These are phyloP conservation scores for Myxozyma nipponensis DNA, from an alignment of 805 yeast genomes.

Conservation along the genomic window DNA sequence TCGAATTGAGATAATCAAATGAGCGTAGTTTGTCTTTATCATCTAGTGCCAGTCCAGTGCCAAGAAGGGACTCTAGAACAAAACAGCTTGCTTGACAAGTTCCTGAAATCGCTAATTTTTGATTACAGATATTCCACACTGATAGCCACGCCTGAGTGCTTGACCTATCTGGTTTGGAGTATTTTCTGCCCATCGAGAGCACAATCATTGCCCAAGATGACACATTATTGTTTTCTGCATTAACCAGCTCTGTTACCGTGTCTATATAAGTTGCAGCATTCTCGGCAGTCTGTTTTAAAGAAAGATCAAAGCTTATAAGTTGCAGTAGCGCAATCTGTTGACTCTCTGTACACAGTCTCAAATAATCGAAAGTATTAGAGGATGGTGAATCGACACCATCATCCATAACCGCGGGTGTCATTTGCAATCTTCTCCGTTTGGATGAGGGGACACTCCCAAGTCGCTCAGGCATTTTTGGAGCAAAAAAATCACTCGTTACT, in stretches of 20 bases:
- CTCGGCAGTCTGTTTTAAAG: neutral
- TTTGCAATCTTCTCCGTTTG: too few species aligned
- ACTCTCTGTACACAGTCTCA: neutral
- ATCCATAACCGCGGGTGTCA: too few species aligned
- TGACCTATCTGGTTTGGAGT: too few species aligned
- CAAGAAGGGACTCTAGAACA: constrained; percentile 8
- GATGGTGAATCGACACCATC: too few species aligned
- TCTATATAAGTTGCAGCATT: neutral
- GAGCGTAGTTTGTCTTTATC: constrained; percentile 3
- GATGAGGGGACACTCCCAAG: too few species aligned
- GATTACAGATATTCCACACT: constrained; percentile 9
- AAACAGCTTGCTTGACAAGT: constrained; percentile 14
- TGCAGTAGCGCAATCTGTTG: constrained; percentile 9
- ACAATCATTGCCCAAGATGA: constrained; percentile 21
- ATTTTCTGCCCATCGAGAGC: neutral
- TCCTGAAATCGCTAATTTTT: constrained; percentile 4
- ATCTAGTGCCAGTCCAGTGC: neutral
- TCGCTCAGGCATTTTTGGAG: too few species aligned
- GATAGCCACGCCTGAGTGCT: constrained; percentile 15
- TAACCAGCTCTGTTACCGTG: neutral
- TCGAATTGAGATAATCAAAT: constrained; percentile 13
- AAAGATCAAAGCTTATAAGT: constrained; percentile 7
- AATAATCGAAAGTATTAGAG: neutral
- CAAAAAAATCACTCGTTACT: too few species aligned
- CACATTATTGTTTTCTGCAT: constrained; percentile 5